Evolutionary conservation across 352 stramenopile species (phyloP), one percentile per base, ranked within the genome.

Genomic region (Phytophthora pluvialis): DNA sequence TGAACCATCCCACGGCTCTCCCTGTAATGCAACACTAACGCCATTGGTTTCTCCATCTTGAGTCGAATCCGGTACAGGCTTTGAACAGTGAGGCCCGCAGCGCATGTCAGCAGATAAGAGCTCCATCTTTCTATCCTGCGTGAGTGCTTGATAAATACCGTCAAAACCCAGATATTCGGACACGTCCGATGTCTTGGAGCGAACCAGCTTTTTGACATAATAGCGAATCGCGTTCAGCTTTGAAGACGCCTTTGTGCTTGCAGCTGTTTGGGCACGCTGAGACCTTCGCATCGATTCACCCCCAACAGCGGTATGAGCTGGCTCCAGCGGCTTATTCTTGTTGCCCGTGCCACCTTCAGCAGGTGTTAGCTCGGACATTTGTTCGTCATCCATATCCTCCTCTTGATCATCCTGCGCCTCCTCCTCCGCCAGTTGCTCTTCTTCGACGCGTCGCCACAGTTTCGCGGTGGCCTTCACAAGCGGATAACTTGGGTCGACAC

Each of bases 111-210:
- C 8, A 9, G 60, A 67, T 26, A 88, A 47, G 11, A 83, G 4
- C 18, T 29, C 40, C 2, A 55, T 42, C 6, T 70, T 73, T 39
- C 64, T 65, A 26, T 74, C 66, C 3, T 73, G 58, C 3, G 67
- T 88, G 25, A 87, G 69, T 10, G 61, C 45, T 42, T 73, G 66
- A 49, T 92, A 92, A 28, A 78, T 50, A 26, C 39, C 29, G 32
- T 86, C 81, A 26, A 78, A 73, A 0, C 78, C 79, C 10, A 92
- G 67, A 25, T 89, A 92, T 67, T 92, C 83, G 0, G 77, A 86
- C 29, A 67, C 48, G 26, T 90, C 81, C 2, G 65, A 74, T 5
- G 60, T 62, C 28, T 78, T 83, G 10, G 54, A 56, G 21, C 76
- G 76, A 54, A 47, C 45, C 6, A 72, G 38, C 29, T 85, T 85